Evolutionary conservation across 2,329 filamentous ascomycete species (phyloP), one percentile per base, ranked within the genome.

Genomic region (Verticillium longisporum): DNA sequence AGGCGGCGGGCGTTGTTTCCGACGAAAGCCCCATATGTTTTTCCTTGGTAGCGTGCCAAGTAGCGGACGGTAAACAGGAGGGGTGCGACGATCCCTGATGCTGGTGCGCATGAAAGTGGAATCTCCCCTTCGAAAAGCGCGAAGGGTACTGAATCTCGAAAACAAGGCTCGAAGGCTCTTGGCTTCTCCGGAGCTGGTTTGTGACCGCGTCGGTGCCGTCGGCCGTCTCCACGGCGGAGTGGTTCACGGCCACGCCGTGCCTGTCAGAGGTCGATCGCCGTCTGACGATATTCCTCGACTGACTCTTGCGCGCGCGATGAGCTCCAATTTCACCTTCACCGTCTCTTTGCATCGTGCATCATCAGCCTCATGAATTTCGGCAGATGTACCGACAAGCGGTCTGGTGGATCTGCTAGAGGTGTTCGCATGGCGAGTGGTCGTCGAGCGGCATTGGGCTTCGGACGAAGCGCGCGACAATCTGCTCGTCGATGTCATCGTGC

Each of bases 31-130:
- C 45, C 34, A 36, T 10, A 36, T 13, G 13, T n/a, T 11, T 50
- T 50, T 50, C 18, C 45, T 50, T 50, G 45, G 45, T 50, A 18
- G n/a, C 21, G 45, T 50, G 13, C 34, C 34, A 45, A 15, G 38
- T 45, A 45, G 5, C 14, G 15, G 18, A 33, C 26, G n/a, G 53
- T 60, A 60, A 60, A 60, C 54, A 60, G 50, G 50, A 55, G 34
- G 34, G 31, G 36, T 13, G 59, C 55, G 59, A 57, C 59, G 60
- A 65, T 60, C 64, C 64, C 61, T 64, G 64, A 65, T 64, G 64
- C 64, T 63, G 62, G 62, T 14, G 57, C 34, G 64, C 64, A 65
- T 65, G 62, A 65, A 64, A 56, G 58, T 56, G 58, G 58, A 60
- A 60, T 60, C 53, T 60, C 36, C 13, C 45, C 10, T 13, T 26